phyloP scores from a whole-genome alignment of 2,329 filamentous ascomycete genomes.

The Uncinocarpus reesii region DNA sequence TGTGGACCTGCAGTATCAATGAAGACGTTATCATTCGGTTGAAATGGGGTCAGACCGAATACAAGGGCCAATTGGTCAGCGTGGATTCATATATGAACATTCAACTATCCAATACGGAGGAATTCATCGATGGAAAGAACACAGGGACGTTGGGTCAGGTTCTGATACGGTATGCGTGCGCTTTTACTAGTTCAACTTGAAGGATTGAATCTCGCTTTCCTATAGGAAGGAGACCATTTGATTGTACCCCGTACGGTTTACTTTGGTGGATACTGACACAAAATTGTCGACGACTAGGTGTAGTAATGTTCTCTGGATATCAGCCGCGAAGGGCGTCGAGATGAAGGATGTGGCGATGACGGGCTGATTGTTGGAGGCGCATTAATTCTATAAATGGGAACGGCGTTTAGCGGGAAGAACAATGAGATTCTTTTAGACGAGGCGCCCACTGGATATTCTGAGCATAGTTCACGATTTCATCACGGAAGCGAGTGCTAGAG shows the following conservation, averaged over 20 bases:
- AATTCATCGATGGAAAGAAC: constrained; percentile 80
- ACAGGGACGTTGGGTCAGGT: constrained; percentile 81
- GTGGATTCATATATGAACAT: constrained; percentile 99
- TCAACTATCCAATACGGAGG: constrained; percentile 79
- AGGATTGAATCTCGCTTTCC: neutral
- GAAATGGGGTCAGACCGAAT: constrained; percentile 97
- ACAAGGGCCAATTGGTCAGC: constrained; percentile 84
- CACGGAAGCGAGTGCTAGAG: no score
- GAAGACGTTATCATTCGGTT: constrained; percentile 83
- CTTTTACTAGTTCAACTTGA: neutral
- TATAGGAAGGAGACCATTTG: neutral
- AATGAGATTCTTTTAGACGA: neutral
- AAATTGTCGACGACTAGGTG: no score
- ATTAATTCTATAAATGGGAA: neutral
- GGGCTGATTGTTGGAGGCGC: constrained; percentile 6
- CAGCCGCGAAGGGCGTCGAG: constrained; percentile 44
- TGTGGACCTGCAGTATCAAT: constrained; percentile 66
- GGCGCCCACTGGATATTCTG: no score
- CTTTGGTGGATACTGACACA: neutral
- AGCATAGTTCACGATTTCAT: no score
- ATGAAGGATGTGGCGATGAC: constrained; percentile 36
- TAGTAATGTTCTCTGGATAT: constrained; percentile 97
- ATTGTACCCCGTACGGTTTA: neutral
- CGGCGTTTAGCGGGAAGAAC: neutral
- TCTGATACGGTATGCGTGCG: constrained; percentile 59